phyloP scores from a whole-genome alignment of 352 stramenopile species.

The Phytophthora parvispora region DNA sequence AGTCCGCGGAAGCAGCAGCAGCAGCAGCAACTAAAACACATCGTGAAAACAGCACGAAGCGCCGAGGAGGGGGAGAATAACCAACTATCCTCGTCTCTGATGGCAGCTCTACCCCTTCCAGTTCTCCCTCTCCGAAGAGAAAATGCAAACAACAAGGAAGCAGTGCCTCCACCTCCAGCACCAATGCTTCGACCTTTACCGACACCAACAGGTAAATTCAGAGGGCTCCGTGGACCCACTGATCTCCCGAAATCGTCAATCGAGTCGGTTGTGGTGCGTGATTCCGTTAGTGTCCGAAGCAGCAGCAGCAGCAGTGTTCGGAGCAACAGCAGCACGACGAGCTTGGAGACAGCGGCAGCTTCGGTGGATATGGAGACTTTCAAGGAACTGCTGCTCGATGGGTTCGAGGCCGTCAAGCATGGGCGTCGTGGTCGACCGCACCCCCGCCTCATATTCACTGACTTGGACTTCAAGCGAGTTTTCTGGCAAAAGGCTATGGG shows the following conservation, averaged over 20 bases:
- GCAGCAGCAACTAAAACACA: background rate
- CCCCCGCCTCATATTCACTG: constrained; percentile 71
- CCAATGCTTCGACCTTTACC: constrained; percentile 27
- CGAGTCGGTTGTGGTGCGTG: constrained; percentile 11
- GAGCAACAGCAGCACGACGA: constrained; percentile 28
- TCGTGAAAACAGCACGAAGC: background rate
- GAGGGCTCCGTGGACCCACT: background rate
- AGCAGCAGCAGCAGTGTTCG: constrained; percentile 31
- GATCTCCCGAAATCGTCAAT: constrained; percentile 5
- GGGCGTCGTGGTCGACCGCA: constrained; percentile 74
- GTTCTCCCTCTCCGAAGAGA: background rate
- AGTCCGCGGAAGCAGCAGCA: constrained; percentile 14
- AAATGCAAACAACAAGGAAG: constrained; percentile 1
- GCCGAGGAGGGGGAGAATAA: constrained; percentile 3
- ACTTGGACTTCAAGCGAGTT: constrained; percentile 81
- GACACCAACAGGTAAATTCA: constrained; percentile 19
- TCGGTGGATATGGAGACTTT: constrained; percentile 65
- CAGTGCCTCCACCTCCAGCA: constrained; percentile 22
- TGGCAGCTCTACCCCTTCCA: constrained; percentile 28
- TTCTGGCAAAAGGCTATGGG: constrained; percentile 81
- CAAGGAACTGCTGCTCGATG: constrained; percentile 71
- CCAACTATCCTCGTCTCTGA: constrained; percentile 25
- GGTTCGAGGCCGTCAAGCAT: constrained; percentile 83
- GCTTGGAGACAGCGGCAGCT: constrained; percentile 30
- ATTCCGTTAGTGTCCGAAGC: constrained; percentile 22